phyloP scores from a whole-genome alignment of 805 yeast species.

The Sporopachydermia quercuum region DNA sequence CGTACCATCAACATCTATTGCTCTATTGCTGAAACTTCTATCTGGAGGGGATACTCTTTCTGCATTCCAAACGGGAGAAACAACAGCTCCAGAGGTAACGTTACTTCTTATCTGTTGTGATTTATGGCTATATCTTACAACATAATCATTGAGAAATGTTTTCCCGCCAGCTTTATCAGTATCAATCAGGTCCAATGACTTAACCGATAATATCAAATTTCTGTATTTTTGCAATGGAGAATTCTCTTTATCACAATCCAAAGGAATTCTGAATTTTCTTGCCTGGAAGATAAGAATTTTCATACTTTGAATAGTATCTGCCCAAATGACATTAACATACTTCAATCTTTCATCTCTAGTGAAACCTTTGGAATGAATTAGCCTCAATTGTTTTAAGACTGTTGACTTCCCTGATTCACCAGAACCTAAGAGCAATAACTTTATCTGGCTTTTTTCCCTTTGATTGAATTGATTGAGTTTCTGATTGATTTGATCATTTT shows the following conservation, averaged over 20 bases:
- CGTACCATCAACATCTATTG: background rate
- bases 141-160: slow-evolving; percentile 46
- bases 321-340: slow-evolving; percentile 84
- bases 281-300: slow-evolving; percentile 65
- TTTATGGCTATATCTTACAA: slow-evolving; percentile 40
- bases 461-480: slow-evolving; percentile 21
- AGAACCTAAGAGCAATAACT: slow-evolving; percentile 72
- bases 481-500: background rate
- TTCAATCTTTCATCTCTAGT: slow-evolving; percentile 62
- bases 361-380: slow-evolving; percentile 79
- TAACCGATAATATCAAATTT: slow-evolving; percentile 36
- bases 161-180: slow-evolving; percentile 54
- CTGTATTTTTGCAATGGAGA: slow-evolving; percentile 31
- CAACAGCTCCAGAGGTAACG: background rate
- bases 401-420: slow-evolving; percentile 95
- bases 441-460: slow-evolving; percentile 43
- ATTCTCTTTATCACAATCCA: slow-evolving; percentile 49
- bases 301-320: slow-evolving; percentile 79
- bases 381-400: slow-evolving; percentile 74
- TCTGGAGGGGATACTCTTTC: no score
- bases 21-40: no score
- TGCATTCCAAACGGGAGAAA: background rate
- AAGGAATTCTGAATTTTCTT: slow-evolving; percentile 40
- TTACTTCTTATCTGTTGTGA: slow-evolving; percentile 1
- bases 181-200: slow-evolving; percentile 47